Base-by-base conservation (phyloP, 257 asterid genomes). In the Misopates orontium region DNA sequence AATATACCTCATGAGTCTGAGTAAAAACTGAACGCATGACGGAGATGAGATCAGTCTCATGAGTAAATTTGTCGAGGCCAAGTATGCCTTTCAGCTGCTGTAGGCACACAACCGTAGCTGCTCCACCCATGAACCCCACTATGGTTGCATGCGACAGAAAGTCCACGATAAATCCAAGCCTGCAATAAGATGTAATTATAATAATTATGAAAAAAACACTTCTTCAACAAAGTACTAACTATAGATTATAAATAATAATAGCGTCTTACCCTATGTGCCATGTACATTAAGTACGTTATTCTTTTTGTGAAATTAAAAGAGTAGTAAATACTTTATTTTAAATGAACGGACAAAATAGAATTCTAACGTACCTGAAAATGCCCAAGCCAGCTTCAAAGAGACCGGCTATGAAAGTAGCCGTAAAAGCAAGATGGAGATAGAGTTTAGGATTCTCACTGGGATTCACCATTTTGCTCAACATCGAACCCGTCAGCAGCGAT, bases 341-440 rank as follows among this genome's bases (percentile, higher is more conserved):
- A 28, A 28, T 28, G 4, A 28, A 28, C 36, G 6, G 6, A 28
- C 2, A 28, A 28, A 2, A 6, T 28, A 2, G 2, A 28, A 2
- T n/a, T n/a, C n/a, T n/a, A n/a, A 51, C 56, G 4, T 54, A 82
- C 95, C 96, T 83, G 69, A 89, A 75, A 61, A 86, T 41, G 39
- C 95, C 96, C 65, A 89, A 75, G 22, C 83, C 50, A 47, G 92
- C 84, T 77, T 89, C 86, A 64, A 85, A 80, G 36, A 74, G 53
- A 7, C 95, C 95, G 0, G 92, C 81, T 40, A 84, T 71, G 67
- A 89, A 77, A 1, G 96, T 86, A 0, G 87, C 96, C 3, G 93
- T 89, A 67, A 89, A 76, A 66, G 85, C 93, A 36, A 89, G 85
- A 19, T 83, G 78, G 57, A 77, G 75, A 57, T 86, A 89, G 39